phyloP scores from a whole-genome alignment of 345 rosid species.

The Capsella bursapastoris region DNA sequence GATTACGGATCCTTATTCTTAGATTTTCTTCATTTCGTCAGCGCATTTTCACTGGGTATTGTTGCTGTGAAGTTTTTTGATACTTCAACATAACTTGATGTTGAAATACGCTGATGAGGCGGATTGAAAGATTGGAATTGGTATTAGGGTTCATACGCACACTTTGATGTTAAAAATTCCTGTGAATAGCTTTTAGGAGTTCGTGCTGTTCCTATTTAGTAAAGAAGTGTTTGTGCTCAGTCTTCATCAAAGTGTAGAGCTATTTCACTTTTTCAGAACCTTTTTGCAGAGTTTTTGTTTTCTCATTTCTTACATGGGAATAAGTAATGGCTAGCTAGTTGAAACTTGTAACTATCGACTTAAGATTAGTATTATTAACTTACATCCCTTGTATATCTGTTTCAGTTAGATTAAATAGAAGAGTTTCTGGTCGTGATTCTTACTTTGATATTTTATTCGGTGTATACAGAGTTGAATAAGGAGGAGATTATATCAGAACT shows the following conservation, averaged over 20 bases:
- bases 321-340: slow-evolving; percentile 14
- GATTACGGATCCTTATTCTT: background rate
- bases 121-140: background rate
- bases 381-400: slow-evolving; percentile 7
- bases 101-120: background rate
- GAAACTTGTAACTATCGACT: background rate
- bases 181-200: slow-evolving; percentile 7
- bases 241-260: slow-evolving; percentile 14
- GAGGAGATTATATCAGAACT: slow-evolving; percentile 77
- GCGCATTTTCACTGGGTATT: background rate
- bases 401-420: background rate
- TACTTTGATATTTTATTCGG: slow-evolving; percentile 26
- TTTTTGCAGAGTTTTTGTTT: background rate
- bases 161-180: slow-evolving; percentile 13
- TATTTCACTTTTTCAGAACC: slow-evolving; percentile 12
- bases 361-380: slow-evolving; percentile 9
- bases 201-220: slow-evolving; percentile 19
- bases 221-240: slow-evolving; percentile 11
- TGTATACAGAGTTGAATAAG: slow-evolving; percentile 60
- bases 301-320: slow-evolving; percentile 1
- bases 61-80: slow-evolving; percentile 29
- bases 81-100: too few species aligned
- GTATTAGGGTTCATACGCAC: slow-evolving; percentile 14
- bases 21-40: background rate
- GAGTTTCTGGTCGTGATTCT: background rate